Evolutionary conservation across 2,329 filamentous ascomycete genomes (phyloP), one percentile per base, ranked within the genome.

Genomic region (Penicillium brasilianum): DNA sequence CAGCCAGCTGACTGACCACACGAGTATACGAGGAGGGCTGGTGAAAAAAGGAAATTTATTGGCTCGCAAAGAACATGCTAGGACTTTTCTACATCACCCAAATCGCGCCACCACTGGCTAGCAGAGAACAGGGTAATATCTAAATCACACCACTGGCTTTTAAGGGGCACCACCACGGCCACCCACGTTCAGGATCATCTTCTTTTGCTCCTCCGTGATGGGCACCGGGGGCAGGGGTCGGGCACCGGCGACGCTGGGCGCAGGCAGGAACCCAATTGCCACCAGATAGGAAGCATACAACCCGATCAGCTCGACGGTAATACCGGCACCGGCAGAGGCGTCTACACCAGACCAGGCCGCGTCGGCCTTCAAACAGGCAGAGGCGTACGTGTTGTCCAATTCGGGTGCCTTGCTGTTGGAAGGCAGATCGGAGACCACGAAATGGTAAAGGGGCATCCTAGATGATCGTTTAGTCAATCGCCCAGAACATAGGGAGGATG

Each of bases 351-450:
- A 83, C 84, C 85, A 84, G 49, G 69, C 80, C 0, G 82, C 82
- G 70, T 93, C 89, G 3, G 83, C 82, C 72, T 85, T 85, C 25
- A 96, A 81, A 0, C 88, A 85, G 1, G 80, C 78, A 1, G 85
- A 82, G 0, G 91, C 86, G 71, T 95, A 92, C 37, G 69, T 75
- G 72, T 94, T 91, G 69, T 92, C 89, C 13, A 95, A 84, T 73
- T 91, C 90, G 0, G 90, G 89, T 0, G 91, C 90, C 46, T 85
- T 86, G 34, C 88, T 91, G 69, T 87, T 87, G 43, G 83, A 82
- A 0, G 89, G 90, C n/a, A 93, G 80, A 74, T 92, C 87, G 25
- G 84, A 84, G 22, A 86, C 87, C 44, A 88, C 88, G 76, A 92
- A 90, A 74, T 92, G 88, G 75, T 90, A 91, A 6, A 93, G 83